A percentile compares a stretch with the other conserved stretches of the same genome.
These are phyloP conservation scores for Daldinia bambusicola DNA, from an alignment of 495 filamentous ascomycete species.

Conservation along the genomic window DNA sequence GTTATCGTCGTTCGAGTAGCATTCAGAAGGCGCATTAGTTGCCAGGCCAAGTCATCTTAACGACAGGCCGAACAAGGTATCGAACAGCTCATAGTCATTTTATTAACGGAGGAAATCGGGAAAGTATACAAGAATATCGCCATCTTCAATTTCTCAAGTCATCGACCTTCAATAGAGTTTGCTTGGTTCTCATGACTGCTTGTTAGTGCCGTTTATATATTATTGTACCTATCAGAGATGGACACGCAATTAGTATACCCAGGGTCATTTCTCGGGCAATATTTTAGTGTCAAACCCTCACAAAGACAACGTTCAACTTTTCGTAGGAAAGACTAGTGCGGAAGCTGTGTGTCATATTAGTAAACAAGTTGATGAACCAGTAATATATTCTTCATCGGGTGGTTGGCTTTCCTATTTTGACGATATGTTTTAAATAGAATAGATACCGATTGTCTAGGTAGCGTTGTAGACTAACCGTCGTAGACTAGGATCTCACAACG, in stretches of 20 bases:
- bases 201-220: slow-evolving; percentile 22
- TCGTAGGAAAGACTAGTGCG: slow-evolving; percentile 6
- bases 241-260: slow-evolving; percentile 23
- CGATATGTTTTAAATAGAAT: neutral
- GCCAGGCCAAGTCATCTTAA: slow-evolving; percentile 12
- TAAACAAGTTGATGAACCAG: slow-evolving; percentile 4
- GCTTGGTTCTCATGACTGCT: slow-evolving; percentile 37
- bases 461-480: slow-evolving; percentile 3
- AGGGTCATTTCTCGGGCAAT: slow-evolving; percentile 13
- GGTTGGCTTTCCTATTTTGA: slow-evolving; percentile 11
- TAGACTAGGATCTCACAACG: slow-evolving; percentile 11
- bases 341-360: neutral
- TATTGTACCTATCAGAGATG: slow-evolving; percentile 38
- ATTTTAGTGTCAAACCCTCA: slow-evolving; percentile 21
- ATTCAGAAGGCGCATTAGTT: slow-evolving; percentile 32
- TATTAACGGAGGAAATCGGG: slow-evolving; percentile 38
- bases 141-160: slow-evolving; percentile 20
- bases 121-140: slow-evolving; percentile 11
- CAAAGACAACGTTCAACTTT: slow-evolving; percentile 16
- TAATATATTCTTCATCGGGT: slow-evolving; percentile 20
- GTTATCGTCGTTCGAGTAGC: slow-evolving; percentile 21
- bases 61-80: slow-evolving; percentile 15
- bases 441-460: slow-evolving; percentile 1
- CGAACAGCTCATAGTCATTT: slow-evolving; percentile 8
- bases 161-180: slow-evolving; percentile 27